These are phyloP conservation scores for Wickerhamiella occidentalis DNA, from an alignment of 805 yeast species.

Conservation along the genomic window DNA sequence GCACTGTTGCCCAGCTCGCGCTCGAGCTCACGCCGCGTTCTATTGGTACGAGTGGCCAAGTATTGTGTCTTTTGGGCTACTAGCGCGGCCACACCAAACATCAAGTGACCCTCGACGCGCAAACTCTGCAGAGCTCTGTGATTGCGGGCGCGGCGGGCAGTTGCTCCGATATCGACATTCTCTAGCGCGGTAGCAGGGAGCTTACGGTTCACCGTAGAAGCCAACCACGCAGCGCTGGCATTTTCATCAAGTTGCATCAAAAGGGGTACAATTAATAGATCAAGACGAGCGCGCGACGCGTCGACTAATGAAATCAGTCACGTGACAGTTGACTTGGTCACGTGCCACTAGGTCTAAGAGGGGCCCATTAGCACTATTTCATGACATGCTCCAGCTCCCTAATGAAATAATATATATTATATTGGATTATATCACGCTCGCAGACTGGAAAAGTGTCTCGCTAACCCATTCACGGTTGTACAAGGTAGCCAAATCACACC, in stretches of 20 bases:
- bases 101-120: constrained; percentile 10
- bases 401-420: not conserved
- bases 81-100: constrained; percentile 7
- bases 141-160: constrained; percentile 6
- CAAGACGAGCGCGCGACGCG: not conserved
- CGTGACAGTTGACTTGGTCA: not conserved
- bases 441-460: not conserved
- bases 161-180: constrained; percentile 1
- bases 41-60: not conserved
- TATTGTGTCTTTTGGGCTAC: constrained; percentile 5
- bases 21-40: constrained; percentile 5
- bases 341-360: too few relatives aligned
- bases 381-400: constrained; percentile 1
- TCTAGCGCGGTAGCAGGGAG: constrained; percentile 3
- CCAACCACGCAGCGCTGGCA: constrained; percentile 9
- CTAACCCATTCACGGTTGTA: not conserved
- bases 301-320: not conserved
- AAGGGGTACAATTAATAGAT: not conserved
- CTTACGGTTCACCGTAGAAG: constrained; percentile 7
- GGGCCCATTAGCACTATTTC: too few relatives aligned
- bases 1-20: not conserved
- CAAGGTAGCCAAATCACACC: not conserved
- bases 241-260: constrained; percentile 1
- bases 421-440: not conserved
- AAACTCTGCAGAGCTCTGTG: not conserved